These are phyloP conservation scores for Zoysia pacifica DNA, from an alignment of 176 grass and related monocot genomes.

Conservation along the genomic window DNA sequence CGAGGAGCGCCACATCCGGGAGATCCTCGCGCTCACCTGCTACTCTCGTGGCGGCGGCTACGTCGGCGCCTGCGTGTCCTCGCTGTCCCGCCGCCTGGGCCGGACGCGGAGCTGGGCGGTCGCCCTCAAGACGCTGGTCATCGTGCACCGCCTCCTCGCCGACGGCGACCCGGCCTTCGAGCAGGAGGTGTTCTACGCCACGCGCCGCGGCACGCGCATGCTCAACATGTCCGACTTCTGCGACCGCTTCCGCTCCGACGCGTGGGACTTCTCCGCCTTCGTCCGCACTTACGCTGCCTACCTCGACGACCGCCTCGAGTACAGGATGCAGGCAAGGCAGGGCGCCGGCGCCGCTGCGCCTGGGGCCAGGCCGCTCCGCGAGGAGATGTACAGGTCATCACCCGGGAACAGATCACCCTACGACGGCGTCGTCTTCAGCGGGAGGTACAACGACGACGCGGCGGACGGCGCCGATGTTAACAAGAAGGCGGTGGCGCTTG, in stretches of 20 bases:
- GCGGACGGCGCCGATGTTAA: neutral
- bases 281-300: constrained; percentile 79
- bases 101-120: constrained; percentile 77
- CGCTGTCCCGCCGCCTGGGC: constrained; percentile 63
- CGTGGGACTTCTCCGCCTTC: constrained; percentile 83
- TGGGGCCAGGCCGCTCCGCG: constrained; percentile 14
- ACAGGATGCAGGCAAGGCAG: constrained; percentile 46
- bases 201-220: constrained; percentile 72
- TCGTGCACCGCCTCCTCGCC: constrained; percentile 82
- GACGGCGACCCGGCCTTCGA: constrained; percentile 63
- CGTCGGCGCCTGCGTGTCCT: constrained; percentile 51
- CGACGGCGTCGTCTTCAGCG: neutral
- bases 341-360: constrained; percentile 14
- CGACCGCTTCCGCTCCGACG: constrained; percentile 54
- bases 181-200: constrained; percentile 68
- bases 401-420: neutral
- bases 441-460: neutral
- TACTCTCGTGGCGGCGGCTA: constrained; percentile 42
- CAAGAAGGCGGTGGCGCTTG: constrained; percentile 18
- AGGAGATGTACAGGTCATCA: constrained; percentile 34
- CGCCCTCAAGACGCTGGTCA: constrained; percentile 79
- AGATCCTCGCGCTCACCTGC: constrained; percentile 73
- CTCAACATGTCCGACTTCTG: constrained; percentile 86
- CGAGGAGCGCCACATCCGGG: constrained; percentile 73
- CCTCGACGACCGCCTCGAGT: constrained; percentile 76